A percentile compares a stretch with the other conserved stretches of the same genome.
Conservation (phyloP, 331 rosid species). For the Rhamnella rubrinervis region DNA sequence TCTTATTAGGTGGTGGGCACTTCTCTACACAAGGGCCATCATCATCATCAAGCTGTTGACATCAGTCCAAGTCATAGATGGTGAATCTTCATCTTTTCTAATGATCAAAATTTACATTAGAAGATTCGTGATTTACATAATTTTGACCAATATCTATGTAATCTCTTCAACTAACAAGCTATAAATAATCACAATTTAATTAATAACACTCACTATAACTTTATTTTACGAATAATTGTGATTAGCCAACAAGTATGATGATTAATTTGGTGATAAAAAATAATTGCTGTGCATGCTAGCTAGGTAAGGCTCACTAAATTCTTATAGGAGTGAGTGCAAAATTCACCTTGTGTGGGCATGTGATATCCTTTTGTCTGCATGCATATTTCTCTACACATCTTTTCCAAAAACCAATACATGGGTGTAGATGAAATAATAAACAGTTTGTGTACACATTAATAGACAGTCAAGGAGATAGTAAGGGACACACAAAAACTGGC, state of each 20-base stretch:
- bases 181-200: not conserved
- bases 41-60: not conserved
- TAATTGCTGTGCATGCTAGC: too few species aligned
- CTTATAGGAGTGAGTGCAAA: not conserved
- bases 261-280: too few species aligned
- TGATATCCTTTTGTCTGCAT: not conserved
- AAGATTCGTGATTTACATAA: constrained; percentile 2
- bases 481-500: constrained; percentile 2
- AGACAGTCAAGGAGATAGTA: not conserved
- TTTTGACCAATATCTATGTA: not conserved
- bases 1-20: not conserved
- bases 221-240: too few species aligned
- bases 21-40: not conserved
- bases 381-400: not conserved
- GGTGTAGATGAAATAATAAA: not conserved
- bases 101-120: not conserved
- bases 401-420: not conserved
- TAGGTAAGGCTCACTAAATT: not conserved
- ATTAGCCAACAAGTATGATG: too few species aligned
- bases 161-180: not conserved
- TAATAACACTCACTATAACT: too few species aligned
- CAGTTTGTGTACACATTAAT: not conserved
- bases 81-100: not conserved
- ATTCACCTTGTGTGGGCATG: not conserved
- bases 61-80: not conserved